Conservation (phyloP, 345 rosid genomes). For the Eucalyptus urophylla region DNA sequence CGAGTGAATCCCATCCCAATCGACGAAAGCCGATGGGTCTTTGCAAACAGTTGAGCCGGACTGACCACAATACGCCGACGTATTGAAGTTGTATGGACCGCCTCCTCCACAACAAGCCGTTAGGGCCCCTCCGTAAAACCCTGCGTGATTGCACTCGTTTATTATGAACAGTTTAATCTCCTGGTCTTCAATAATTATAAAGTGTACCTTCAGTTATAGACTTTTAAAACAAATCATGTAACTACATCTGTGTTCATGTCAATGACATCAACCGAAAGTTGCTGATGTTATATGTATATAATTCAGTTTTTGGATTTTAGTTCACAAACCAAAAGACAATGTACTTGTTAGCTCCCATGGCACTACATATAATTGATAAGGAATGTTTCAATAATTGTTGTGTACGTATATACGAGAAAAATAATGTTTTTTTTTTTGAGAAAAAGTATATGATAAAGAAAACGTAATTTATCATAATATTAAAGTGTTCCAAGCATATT, state of each 20-base stretch:
- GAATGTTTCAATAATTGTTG: neutral
- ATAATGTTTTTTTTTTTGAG: neutral
- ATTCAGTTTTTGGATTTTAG: neutral
- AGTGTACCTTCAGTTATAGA: neutral
- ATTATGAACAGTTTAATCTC: neutral
- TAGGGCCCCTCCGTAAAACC: constrained; percentile 21
- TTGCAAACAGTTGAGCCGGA: constrained; percentile 29
- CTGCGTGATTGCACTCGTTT: neutral
- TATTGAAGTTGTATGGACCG: constrained; percentile 49
- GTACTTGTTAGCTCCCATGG: neutral
- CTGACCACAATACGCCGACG: constrained; percentile 31
- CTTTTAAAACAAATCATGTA: neutral
- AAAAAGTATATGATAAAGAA: neutral
- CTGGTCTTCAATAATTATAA: neutral
- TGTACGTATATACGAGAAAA: neutral
- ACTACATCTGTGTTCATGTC: neutral
- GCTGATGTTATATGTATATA: neutral
- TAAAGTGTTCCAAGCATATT: neutral
- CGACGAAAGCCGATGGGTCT: constrained; percentile 24
- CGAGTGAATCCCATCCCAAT: constrained; percentile 66
- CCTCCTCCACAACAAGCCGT: constrained; percentile 62
- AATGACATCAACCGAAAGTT: neutral
- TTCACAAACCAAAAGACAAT: neutral
- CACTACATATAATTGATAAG: neutral
- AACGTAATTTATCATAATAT: too few species aligned